These are phyloP conservation scores for Picochlorum costavermella DNA, from an alignment of 139 green algal genomes.

Conservation along the genomic window DNA sequence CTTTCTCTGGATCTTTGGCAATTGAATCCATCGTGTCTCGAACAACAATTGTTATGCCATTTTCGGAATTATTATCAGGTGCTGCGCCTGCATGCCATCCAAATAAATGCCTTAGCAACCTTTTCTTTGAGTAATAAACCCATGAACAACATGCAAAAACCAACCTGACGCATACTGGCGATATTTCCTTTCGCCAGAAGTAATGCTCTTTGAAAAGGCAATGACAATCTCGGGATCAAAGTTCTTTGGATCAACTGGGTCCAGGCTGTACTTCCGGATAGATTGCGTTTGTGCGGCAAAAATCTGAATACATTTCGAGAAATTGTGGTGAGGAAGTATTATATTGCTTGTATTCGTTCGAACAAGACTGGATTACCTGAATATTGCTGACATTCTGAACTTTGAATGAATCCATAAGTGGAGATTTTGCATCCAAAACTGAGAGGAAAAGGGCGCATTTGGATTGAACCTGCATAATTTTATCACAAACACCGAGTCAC, in stretches of 20 bases:
- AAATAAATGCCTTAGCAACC: neutral
- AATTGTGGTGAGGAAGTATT: neutral
- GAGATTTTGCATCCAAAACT: neutral
- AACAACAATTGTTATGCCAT: conserved; percentile 24
- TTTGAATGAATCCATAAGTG: neutral
- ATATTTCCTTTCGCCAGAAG: conserved; percentile 19
- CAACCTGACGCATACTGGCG: conserved; percentile 9
- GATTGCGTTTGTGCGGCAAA: neutral
- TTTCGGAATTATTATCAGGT: conserved; percentile 15
- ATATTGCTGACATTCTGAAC: neutral
- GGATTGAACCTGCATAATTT: neutral
- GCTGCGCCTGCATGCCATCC: conserved; percentile 7
- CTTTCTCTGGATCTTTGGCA: conserved; percentile 26
- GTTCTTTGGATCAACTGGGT: neutral
- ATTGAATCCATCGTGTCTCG: conserved; percentile 26
- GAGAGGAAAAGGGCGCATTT: neutral
- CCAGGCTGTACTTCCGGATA: neutral
- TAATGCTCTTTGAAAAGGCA: conserved; percentile 42
- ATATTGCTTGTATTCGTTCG: neutral
- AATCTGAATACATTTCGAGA: neutral
- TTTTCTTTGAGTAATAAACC: too few species aligned
- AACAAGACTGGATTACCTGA: neutral
- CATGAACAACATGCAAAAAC: neutral
- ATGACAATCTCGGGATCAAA: conserved; percentile 15
- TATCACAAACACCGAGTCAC: neutral